phyloP scores from a whole-genome alignment of 2,329 filamentous ascomycete genomes.

The Pseudogymnoascus sp. region DNA sequence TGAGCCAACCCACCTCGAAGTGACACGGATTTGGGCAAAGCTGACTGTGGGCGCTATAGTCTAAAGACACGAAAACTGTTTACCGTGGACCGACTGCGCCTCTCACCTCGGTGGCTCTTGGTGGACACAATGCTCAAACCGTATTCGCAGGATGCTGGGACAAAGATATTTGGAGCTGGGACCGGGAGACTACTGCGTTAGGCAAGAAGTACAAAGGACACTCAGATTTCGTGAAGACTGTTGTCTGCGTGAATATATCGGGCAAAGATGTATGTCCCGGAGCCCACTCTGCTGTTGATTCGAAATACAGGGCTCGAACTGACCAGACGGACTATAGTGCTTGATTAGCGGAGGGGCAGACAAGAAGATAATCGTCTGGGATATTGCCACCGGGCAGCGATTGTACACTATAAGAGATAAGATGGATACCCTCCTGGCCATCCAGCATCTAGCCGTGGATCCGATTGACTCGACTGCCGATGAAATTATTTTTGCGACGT shows the following conservation, averaged over 20 bases:
- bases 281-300: neutral
- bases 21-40: neutral
- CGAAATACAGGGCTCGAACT: conserved; percentile 3
- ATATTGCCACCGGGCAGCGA: conserved; percentile 57
- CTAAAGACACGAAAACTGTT: conserved; percentile 36
- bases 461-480: conserved; percentile 47
- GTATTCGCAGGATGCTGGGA: conserved; percentile 93
- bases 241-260: conserved; percentile 55
- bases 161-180: conserved; percentile 83
- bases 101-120: conserved; percentile 67
- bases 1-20: conserved; percentile 28
- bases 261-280: conserved; percentile 43
- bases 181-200: conserved; percentile 48
- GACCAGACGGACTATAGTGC: conserved; percentile 19
- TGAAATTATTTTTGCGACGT: conserved; percentile 60
- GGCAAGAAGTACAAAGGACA: conserved; percentile 66
- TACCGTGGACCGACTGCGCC: conserved; percentile 75
- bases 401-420: conserved; percentile 75
- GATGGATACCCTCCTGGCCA: conserved; percentile 60
- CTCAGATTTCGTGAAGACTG: conserved; percentile 81
- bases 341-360: conserved; percentile 72
- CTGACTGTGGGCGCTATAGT: conserved; percentile 26
- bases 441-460: conserved; percentile 75
- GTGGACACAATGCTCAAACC: conserved; percentile 46
- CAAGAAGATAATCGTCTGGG: conserved; percentile 78